Evolutionary conservation across 768 basidiomycete species (phyloP).

Genomic region (Pleurotus tuber-regium): DNA sequence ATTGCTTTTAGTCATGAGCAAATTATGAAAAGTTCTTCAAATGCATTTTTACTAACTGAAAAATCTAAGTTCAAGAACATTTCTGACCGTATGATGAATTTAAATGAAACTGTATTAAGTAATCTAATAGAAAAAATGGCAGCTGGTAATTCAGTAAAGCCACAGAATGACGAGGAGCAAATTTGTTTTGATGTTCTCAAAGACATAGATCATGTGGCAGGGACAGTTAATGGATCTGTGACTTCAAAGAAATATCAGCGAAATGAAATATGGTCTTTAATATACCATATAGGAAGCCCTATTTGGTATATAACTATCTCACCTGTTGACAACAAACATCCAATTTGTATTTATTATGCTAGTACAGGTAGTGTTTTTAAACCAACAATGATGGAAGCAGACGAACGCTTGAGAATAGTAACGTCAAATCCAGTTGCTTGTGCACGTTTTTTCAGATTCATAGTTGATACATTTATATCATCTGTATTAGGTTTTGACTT

Average conservation of each 20-base stretch:
- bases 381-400: background rate
- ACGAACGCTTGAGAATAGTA: too few relatives aligned
- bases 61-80: background rate
- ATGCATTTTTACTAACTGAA: background rate
- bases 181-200: conserved; percentile 20
- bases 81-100: background rate
- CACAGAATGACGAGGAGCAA: conserved; percentile 15
- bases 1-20: too few relatives aligned
- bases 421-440: too few relatives aligned
- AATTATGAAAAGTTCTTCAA: background rate
- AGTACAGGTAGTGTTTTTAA: background rate
- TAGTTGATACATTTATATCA: background rate
- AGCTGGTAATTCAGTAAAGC: background rate
- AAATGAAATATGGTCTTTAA: too few relatives aligned
- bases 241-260: too few relatives aligned
- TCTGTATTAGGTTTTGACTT: background rate
- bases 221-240: conserved; percentile 21
- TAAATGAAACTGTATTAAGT: background rate
- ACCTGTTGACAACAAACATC: too few relatives aligned
- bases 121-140: background rate
- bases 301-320: too few relatives aligned
- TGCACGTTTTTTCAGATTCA: too few relatives aligned
- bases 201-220: conserved; percentile 25
- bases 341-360: too few relatives aligned
- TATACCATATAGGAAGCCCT: too few relatives aligned